Conservation (phyloP, 495 filamentous ascomycete species). For the Penicillium soppii region DNA sequence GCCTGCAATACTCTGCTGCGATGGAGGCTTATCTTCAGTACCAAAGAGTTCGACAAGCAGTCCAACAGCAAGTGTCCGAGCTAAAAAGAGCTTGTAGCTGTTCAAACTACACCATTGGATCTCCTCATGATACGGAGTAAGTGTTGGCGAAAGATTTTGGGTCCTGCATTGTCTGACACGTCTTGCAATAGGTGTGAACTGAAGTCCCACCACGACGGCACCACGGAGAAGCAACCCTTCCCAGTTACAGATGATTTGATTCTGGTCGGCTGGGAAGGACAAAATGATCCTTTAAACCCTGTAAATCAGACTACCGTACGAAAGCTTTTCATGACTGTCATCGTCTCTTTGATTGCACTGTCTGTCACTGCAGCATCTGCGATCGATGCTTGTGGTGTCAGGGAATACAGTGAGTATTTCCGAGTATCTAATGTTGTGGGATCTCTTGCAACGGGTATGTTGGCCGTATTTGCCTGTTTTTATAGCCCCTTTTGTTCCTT, state of each 20-base stretch:
- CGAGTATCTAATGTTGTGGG: slow-evolving; percentile 49
- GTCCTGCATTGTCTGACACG: not conserved
- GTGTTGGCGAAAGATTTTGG: not conserved
- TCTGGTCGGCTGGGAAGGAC: slow-evolving; percentile 41
- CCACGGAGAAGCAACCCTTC: slow-evolving; percentile 1
- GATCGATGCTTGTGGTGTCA: slow-evolving; percentile 44
- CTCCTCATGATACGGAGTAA: not conserved
- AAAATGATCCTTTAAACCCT: slow-evolving; percentile 51
- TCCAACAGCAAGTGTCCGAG: slow-evolving; percentile 1
- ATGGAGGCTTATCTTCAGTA: slow-evolving; percentile 19
- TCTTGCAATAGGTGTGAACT: not conserved
- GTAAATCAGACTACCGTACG: slow-evolving; percentile 49
- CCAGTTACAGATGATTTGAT: not conserved
- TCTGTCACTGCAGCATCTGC: slow-evolving; percentile 45
- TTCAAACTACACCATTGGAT: not conserved
- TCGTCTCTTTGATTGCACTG: slow-evolving; percentile 52
- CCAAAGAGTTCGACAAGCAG: slow-evolving; percentile 1
- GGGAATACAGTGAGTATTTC: slow-evolving; percentile 49
- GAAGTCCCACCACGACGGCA: not conserved
- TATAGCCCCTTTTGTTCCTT: too few relatives aligned
- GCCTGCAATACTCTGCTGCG: too few relatives aligned
- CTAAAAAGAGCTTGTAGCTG: not conserved
- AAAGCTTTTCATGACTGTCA: slow-evolving; percentile 30
- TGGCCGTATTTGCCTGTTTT: too few relatives aligned
- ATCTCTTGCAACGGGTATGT: slow-evolving; percentile 32